A percentile compares a stretch with the other conserved stretches of the same genome.
phyloP scores from a whole-genome alignment of 768 basidiomycete species.

The Mycena crocata region DNA sequence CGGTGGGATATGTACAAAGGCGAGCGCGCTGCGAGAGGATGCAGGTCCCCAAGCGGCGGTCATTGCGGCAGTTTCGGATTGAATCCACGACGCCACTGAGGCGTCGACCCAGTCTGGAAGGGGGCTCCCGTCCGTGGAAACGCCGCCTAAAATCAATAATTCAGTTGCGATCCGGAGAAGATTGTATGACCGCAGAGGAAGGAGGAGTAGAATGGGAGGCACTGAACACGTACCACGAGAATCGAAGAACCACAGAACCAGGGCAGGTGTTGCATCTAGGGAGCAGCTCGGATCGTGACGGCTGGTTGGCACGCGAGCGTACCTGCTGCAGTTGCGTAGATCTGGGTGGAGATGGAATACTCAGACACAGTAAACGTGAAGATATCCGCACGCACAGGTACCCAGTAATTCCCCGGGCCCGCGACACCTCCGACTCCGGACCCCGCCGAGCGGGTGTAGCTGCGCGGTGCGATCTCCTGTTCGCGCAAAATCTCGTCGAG shows the following conservation, averaged over 20 bases:
- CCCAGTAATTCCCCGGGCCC: conserved; percentile 10
- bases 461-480: conserved; percentile 63
- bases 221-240: conserved; percentile 3
- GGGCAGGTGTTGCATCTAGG: not conserved
- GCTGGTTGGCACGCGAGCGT: not conserved
- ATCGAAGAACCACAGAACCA: conserved; percentile 7
- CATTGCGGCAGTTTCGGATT: conserved; percentile 50
- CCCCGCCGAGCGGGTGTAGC: conserved; percentile 73
- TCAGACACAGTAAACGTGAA: not conserved
- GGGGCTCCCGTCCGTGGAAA: not conserved
- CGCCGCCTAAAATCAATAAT: not conserved
- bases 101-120: conserved; percentile 47
- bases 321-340: not conserved
- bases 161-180: too few relatives aligned
- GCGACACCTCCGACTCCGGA: conserved; percentile 23
- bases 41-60: not conserved
- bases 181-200: not conserved
- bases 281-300: not conserved
- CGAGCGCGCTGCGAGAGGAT: not conserved
- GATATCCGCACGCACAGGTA: not conserved
- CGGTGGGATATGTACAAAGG: conserved; percentile 12
- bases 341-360: not conserved
- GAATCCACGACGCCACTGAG: conserved; percentile 72
- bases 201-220: not conserved
- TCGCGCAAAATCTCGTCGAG: conserved; percentile 74